phyloP scores from a whole-genome alignment of 345 rosid species.

The Adansonia digitata region DNA sequence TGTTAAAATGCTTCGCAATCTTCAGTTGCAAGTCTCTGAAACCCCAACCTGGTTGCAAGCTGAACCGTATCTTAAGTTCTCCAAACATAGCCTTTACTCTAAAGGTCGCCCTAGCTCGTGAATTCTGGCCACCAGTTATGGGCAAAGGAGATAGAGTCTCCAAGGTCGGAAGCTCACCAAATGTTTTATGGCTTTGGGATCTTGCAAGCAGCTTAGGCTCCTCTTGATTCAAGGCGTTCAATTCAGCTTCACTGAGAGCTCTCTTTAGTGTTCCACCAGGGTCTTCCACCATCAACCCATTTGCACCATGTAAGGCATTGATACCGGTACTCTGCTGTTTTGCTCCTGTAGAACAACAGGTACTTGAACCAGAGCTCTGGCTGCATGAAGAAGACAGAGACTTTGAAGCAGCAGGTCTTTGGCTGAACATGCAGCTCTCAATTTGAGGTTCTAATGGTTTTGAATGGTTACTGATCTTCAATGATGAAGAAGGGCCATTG shows the following conservation, averaged over 20 bases:
- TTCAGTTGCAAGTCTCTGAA: conserved; percentile 51
- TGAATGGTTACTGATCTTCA: conserved; percentile 25
- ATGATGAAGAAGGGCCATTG: conserved; percentile 31
- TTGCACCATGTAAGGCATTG: conserved; percentile 22
- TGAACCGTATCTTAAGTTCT: conserved; percentile 59
- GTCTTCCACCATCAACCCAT: conserved; percentile 27
- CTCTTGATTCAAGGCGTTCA: conserved; percentile 38
- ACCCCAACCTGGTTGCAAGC: conserved; percentile 48
- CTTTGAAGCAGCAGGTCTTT: conserved; percentile 41
- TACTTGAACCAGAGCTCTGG: conserved; percentile 74
- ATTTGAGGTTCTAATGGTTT: conserved; percentile 32
- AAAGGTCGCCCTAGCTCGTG: conserved; percentile 17
- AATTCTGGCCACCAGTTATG: conserved; percentile 14
- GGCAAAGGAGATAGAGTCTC: conserved; percentile 36
- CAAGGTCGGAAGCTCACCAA: conserved; percentile 36
- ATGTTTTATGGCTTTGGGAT: conserved; percentile 56
- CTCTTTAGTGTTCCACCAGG: conserved; percentile 39
- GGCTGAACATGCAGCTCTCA: conserved; percentile 32
- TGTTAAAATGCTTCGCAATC: conserved; percentile 49
- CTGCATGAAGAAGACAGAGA: conserved; percentile 71
- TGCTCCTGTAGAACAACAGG: conserved; percentile 58
- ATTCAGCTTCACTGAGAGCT: conserved; percentile 45
- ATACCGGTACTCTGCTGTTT: conserved; percentile 34
- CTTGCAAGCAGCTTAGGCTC: conserved; percentile 42
- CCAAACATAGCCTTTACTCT: conserved; percentile 66